phyloP scores from a whole-genome alignment of 768 basidiomycete genomes.

The Cytidiella melzeri region DNA sequence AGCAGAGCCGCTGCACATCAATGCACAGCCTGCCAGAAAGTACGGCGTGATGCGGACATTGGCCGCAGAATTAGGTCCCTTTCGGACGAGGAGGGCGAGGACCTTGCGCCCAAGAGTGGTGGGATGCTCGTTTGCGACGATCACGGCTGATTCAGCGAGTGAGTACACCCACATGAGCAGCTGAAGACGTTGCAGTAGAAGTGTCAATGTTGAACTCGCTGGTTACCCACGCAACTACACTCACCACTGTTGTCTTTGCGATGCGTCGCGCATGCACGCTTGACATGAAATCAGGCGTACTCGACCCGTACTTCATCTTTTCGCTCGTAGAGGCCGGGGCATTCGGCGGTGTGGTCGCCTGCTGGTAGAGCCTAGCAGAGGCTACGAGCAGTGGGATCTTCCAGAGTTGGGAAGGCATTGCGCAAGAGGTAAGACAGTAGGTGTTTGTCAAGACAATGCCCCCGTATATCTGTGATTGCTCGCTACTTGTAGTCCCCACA shows the following conservation, averaged over 20 bases:
- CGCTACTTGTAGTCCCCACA: too few relatives aligned
- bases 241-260: neutral
- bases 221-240: neutral
- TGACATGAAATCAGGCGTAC: neutral
- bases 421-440: too few relatives aligned
- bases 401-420: too few relatives aligned
- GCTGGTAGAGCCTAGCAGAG: neutral
- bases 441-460: too few relatives aligned
- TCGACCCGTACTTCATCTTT: neutral
- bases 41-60: neutral
- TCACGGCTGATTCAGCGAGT: neutral
- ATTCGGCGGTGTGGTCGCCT: neutral
- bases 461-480: too few relatives aligned
- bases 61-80: neutral
- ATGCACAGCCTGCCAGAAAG: constrained; percentile 2
- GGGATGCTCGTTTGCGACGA: neutral
- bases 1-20: neutral
- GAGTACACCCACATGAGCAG: neutral
- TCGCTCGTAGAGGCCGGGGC: neutral
- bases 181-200: neutral
- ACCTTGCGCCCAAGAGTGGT: neutral
- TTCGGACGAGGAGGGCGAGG: neutral
- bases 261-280: neutral
- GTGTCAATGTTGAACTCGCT: neutral
- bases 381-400: neutral